Evolutionary conservation across 2,329 filamentous ascomycete genomes (phyloP).

Genomic region (Cytospora schulzeri): DNA sequence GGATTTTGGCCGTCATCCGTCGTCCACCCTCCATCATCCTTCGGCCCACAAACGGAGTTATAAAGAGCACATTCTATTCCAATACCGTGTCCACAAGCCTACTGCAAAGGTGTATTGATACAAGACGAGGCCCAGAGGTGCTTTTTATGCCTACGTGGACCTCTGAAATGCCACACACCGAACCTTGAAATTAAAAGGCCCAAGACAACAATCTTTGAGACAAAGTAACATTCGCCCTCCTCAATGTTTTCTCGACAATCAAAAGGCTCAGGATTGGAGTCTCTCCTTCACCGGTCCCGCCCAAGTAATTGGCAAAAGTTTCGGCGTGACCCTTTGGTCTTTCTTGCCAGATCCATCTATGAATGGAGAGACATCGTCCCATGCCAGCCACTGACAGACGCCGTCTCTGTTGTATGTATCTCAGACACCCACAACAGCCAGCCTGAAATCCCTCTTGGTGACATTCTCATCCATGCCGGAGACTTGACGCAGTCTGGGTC

Average conservation of each 20-base stretch:
- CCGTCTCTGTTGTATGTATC: constrained; percentile 39
- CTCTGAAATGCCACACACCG: too few species aligned
- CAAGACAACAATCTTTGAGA: neutral
- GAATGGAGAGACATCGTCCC: neutral
- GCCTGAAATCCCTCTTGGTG: constrained; percentile 38
- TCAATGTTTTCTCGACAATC: constrained; percentile 7
- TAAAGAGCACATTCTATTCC: too few species aligned
- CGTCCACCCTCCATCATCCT: too few species aligned
- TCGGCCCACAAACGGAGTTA: too few species aligned
- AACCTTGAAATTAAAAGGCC: too few species aligned
- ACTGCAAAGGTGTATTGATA: too few species aligned
- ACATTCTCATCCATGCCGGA: constrained; percentile 44
- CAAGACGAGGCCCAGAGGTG: too few species aligned
- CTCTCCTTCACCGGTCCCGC: constrained; percentile 7
- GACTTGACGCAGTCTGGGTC: constrained; percentile 42
- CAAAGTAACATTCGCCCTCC: too few species aligned
- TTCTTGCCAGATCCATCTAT: neutral
- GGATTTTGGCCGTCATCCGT: too few species aligned
- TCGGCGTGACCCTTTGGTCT: constrained; percentile 3
- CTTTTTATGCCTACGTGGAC: too few species aligned
- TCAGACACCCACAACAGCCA: constrained; percentile 44
- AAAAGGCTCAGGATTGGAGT: constrained; percentile 1
- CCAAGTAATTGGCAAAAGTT: constrained; percentile 3
- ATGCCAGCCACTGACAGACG: neutral
- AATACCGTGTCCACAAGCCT: too few species aligned